phyloP scores from a whole-genome alignment of 371 early-diverging fungal species.

The Mucor velutinosus region DNA sequence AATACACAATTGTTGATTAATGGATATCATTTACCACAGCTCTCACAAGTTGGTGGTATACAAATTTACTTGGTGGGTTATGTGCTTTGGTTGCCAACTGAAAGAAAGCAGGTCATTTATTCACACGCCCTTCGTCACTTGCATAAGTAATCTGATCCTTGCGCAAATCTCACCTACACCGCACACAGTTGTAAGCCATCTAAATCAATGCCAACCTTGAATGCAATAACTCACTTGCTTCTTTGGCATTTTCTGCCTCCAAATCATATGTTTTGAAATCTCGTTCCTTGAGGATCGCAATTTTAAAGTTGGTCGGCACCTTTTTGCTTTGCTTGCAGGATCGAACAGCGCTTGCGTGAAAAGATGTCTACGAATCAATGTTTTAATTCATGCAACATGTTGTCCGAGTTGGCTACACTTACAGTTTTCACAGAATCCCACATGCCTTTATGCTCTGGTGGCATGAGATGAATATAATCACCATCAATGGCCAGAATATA shows the following conservation, averaged over 20 bases:
- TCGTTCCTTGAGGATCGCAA: slow-evolving; percentile 65
- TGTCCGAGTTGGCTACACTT: slow-evolving; percentile 10
- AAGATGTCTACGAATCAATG: slow-evolving; percentile 57
- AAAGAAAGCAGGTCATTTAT: background rate
- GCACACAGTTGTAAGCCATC: background rate
- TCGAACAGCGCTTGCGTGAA: slow-evolving; percentile 77
- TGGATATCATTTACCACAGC: too few species aligned
- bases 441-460: slow-evolving; percentile 79
- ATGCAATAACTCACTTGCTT: slow-evolving; percentile 61
- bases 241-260: slow-evolving; percentile 71
- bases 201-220: background rate
- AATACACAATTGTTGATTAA: too few species aligned
- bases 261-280: slow-evolving; percentile 81
- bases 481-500: slow-evolving; percentile 93
- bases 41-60: too few species aligned
- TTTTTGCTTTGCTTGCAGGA: slow-evolving; percentile 82
- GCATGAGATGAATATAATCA: slow-evolving; percentile 90
- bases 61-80: background rate
- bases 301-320: slow-evolving; percentile 73
- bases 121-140: slow-evolving; percentile 41
- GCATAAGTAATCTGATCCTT: slow-evolving; percentile 45
- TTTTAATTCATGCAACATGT: background rate
- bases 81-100: background rate
- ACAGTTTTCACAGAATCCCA: slow-evolving; percentile 86
- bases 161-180: slow-evolving; percentile 51